Evolutionary conservation across 495 filamentous ascomycete genomes (phyloP).

Genomic region (Clavariopsis aquatica): DNA sequence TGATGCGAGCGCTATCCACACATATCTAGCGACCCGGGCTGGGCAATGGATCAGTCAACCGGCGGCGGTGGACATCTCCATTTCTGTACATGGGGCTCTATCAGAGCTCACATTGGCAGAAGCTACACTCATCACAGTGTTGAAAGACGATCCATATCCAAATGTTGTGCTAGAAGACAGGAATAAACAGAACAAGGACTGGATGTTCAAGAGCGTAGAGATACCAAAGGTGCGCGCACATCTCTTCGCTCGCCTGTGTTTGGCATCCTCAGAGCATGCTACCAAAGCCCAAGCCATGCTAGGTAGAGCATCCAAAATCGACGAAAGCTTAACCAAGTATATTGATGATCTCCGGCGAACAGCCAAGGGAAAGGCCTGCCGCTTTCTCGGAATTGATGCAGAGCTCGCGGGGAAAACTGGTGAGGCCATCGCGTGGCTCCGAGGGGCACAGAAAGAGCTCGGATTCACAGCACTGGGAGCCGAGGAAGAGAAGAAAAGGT

Average conservation of each 20-base stretch:
- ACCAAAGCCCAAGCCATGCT: constrained; percentile 60
- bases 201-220: constrained; percentile 86
- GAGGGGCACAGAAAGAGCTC: constrained; percentile 68
- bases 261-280: constrained; percentile 72
- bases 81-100: constrained; percentile 67
- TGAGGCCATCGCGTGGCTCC: constrained; percentile 79
- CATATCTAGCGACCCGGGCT: constrained; percentile 59
- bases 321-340: constrained; percentile 69
- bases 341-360: constrained; percentile 70
- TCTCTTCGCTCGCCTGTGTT: constrained; percentile 81
- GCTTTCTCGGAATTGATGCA: constrained; percentile 88
- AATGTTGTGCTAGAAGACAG: constrained; percentile 71
- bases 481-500: constrained; percentile 52
- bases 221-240: constrained; percentile 86
- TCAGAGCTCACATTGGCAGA: constrained; percentile 76
- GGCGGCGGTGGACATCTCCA: constrained; percentile 59
- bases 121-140: constrained; percentile 82
- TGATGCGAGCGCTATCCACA: constrained; percentile 74
- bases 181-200: constrained; percentile 78
- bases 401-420: constrained; percentile 79
- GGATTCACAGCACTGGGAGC: constrained; percentile 51
- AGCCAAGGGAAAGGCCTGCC: constrained; percentile 76
- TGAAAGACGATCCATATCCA: constrained; percentile 93
- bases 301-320: constrained; percentile 53
- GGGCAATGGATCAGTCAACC: constrained; percentile 43